Base-by-base conservation (phyloP, 768 basidiomycete species). In the Clathrus columnatus region DNA sequence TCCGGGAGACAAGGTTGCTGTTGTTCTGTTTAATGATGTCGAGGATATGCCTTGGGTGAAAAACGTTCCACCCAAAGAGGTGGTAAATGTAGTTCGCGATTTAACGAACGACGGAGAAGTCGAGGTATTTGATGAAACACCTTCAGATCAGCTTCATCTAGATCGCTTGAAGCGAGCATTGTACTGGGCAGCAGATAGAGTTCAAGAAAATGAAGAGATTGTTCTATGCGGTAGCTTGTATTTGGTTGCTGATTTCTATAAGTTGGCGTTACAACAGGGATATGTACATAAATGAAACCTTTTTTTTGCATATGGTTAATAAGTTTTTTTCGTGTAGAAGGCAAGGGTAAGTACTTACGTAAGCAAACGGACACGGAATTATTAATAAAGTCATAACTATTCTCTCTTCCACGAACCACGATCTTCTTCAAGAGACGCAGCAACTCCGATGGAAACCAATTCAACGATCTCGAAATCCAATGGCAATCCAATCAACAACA, bases 1-100 rank as follows among this genome's bases (percentile, higher is more conserved):
- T 1, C 66, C 71, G 2, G 68, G 64, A 11, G 62, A 75, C 36
- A 63, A 66, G 21, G 72, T 85, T 18, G 84, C 84, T 2, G 70
- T 82, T 1, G 63, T 85, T 20, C 67, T 67, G 16, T 95, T 94
- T 66, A 76, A 83, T 1, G 81, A 80, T 4, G 88, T 92, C 0
- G 87, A 84, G 2, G 89, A 85, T 2, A 98, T 99, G 96, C 91
- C 94, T 0, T 99, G 96, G 96, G 84, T 98, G 23, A 77, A 73
- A 32, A 71, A 83, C 3, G 83, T 85, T 0, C 65, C 79, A 6
- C 74, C 78, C 3, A 66, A 66, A 1, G 77, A 79, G 48, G 61
- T 94, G 51, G 68, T 64, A 20, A 68, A 70, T 16, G 75, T 72
- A 0, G 79, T 83, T 18, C 58, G 56, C 44, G 59, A 59, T 28